A percentile compares a stretch with the other conserved stretches of the same genome.
These are phyloP conservation scores for Protea cynaroides DNA, from an alignment of 164 flowering plant species.

Conservation along the genomic window DNA sequence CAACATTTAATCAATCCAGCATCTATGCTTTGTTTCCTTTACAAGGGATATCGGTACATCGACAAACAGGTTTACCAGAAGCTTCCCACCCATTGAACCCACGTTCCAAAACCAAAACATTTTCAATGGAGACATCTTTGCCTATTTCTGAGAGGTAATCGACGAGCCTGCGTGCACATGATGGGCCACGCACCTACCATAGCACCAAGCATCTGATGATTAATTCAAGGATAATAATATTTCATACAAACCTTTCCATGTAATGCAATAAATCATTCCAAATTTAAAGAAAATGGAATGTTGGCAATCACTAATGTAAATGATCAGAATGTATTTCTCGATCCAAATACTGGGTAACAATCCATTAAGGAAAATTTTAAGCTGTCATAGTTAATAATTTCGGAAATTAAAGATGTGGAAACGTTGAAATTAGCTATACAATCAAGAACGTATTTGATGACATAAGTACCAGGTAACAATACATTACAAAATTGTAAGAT, in stretches of 20 bases:
- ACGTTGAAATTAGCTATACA: not conserved
- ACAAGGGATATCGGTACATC: conserved; percentile 50
- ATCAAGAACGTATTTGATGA: not conserved
- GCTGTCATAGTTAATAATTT: too few relatives aligned
- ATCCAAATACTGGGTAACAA: too few relatives aligned
- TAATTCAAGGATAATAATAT: not conserved
- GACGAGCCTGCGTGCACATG: conserved; percentile 70
- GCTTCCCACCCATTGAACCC: conserved; percentile 96
- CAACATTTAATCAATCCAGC: too few relatives aligned
- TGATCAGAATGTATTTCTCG: too few relatives aligned
- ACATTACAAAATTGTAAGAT: too few relatives aligned
- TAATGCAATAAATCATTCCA: too few relatives aligned
- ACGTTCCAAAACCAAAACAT: conserved; percentile 68
- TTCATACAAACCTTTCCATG: not conserved
- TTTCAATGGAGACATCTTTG: conserved; percentile 55
- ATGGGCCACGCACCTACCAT: conserved; percentile 90
- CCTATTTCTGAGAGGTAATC: conserved; percentile 52
- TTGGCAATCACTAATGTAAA: too few relatives aligned
- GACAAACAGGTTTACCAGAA: conserved; percentile 82
- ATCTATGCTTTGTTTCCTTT: conserved; percentile 17
- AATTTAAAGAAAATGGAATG: too few relatives aligned
- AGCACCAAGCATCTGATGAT: conserved; percentile 1
- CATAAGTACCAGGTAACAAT: too few relatives aligned
- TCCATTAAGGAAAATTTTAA: too few relatives aligned
- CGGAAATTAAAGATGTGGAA: not conserved